Base-by-base conservation (phyloP, 108 stramenopile genomes). In the Cyclostephanos invisitatus region DNA sequence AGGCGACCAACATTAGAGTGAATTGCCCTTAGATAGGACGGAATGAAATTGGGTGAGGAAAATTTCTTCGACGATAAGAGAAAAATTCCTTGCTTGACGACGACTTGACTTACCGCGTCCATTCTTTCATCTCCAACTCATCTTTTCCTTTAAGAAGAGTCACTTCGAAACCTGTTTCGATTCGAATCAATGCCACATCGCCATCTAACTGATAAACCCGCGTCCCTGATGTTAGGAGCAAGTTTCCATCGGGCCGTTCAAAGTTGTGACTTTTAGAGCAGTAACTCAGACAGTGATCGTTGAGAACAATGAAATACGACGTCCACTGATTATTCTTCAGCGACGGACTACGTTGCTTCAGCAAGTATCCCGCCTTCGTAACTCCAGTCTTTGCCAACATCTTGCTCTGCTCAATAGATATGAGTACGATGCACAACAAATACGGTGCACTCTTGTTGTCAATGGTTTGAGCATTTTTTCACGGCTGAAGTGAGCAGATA, bases 311-410 rank as follows among this genome's bases (percentile, higher is more conserved):
- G 40, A 76, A 76, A 29, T 25, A 67, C 2, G 75, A 69, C 48
- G 56, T 67, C 75, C 75, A 76, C 28, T 69, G 18, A 35, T 40
- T 40, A 48, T 44, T 76, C 37, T 50, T 29, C 29, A 42, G 38
- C 21, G 64, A 68, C 3, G 60, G 21, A 38, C 42, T 54, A 35
- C 64, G 75, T n/a, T 55, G 68, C 62, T 76, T 76, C 37, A 76
- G 55, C 68, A 76, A 29, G 25, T 64, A 76, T 20, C 75, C 75
- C 15, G 68, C 75, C 68, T 76, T 76, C 14, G 75, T 64, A 53
- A 76, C 57, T 24, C 75, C 75, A 15, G 75, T 76, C 12, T 51
- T 53, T 15, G 75, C 75, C 27, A 76, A 61, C 60, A 61, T 37
- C 22, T 10, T 54, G 24, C 25, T 54, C 22, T 54, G 24, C 9